phyloP scores from a whole-genome alignment of 73 alveolate genomes.

The Tetrahymena thermophila region DNA sequence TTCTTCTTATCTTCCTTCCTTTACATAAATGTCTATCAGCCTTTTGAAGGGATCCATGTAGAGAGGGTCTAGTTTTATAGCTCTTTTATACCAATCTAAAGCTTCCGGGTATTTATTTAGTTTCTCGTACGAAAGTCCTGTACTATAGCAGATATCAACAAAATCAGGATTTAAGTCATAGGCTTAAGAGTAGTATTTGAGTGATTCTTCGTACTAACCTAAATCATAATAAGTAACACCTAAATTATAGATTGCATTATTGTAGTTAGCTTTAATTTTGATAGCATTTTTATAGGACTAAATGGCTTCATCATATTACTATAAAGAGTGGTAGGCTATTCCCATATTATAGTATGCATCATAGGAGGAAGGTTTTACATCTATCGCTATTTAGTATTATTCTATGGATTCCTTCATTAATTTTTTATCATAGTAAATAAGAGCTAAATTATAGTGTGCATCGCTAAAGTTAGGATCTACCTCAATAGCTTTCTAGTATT shows the following conservation, averaged over 20 bases:
- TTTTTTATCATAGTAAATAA: neutral
- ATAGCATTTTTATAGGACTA: neutral
- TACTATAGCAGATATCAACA: neutral
- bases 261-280: neutral
- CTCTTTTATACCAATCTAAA: neutral
- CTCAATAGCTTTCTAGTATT: neutral
- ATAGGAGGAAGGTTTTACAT: neutral
- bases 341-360: neutral
- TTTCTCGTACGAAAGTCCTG: neutral
- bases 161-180: neutral
- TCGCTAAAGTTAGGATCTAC: neutral
- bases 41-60: neutral
- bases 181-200: neutral
- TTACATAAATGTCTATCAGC: neutral
- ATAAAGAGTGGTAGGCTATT: neutral
- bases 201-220: neutral
- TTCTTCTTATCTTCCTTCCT: neutral
- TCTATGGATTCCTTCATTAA: neutral
- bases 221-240: neutral
- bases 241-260: neutral
- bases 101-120: neutral
- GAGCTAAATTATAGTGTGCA: neutral
- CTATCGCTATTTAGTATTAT: neutral
- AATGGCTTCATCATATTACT: conserved; percentile 37
- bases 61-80: neutral